Percentiles rank a stretch among this genome's conserved stretches.
Conservation (phyloP, 768 basidiomycete genomes). For the Coprinopsis cinerea region DNA sequence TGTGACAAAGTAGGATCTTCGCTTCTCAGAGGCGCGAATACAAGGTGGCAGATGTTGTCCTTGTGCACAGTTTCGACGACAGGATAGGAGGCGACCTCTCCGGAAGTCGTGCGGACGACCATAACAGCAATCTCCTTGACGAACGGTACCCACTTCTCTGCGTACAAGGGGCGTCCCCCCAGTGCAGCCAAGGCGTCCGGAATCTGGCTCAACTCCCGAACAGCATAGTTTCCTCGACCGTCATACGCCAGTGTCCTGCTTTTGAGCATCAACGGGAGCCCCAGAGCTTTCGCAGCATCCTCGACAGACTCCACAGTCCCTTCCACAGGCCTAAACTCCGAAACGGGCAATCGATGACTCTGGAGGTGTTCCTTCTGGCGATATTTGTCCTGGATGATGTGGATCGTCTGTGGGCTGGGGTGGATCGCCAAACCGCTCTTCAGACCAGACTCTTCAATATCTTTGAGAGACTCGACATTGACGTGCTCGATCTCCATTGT, state of each 20-base stretch:
- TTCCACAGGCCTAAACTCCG: conserved; percentile 54
- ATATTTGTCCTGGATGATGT: conserved; percentile 85
- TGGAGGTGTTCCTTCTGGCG: conserved; percentile 71
- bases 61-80: conserved; percentile 94
- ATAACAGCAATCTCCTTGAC: conserved; percentile 90
- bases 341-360: conserved; percentile 54
- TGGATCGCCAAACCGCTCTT: conserved; percentile 44
- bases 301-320: conserved; percentile 44
- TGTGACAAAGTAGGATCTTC: conserved; percentile 46
- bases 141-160: conserved; percentile 92
- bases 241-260: conserved; percentile 94
- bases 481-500: conserved; percentile 99
- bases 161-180: conserved; percentile 73
- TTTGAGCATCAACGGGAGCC: conserved; percentile 93
- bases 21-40: conserved; percentile 79
- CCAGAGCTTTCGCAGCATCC: conserved; percentile 51
- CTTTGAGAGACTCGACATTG: conserved; percentile 65
- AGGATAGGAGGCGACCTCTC: conserved; percentile 79
- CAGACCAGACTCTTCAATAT: conserved; percentile 36
- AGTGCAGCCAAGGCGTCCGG: conserved; percentile 48
- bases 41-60: conserved; percentile 89
- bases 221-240: conserved; percentile 85
- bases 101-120: conserved; percentile 78
- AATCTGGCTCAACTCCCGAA: conserved; percentile 49
- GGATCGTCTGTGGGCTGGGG: conserved; percentile 78